These are phyloP conservation scores for Macrolepiota fuliginosa DNA, from an alignment of 768 basidiomycete species.

Conservation along the genomic window DNA sequence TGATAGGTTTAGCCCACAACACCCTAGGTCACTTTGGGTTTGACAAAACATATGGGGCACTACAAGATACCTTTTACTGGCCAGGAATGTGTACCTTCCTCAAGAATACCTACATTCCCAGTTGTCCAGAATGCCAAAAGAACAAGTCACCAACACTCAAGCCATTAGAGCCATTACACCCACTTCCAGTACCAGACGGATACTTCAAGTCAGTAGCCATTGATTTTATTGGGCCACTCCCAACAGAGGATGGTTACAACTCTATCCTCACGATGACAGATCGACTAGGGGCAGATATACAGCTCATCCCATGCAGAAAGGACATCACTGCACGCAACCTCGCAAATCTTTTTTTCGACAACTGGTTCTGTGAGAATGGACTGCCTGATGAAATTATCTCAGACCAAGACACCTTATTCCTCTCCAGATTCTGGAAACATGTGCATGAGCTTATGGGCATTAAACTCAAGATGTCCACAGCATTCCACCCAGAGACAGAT, in stretches of 20 bases:
- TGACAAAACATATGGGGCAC: constrained; percentile 26
- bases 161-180: constrained; percentile 29
- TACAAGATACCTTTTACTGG: constrained; percentile 29
- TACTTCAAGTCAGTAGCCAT: neutral
- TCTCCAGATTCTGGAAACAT: constrained; percentile 23
- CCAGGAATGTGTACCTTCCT: constrained; percentile 37
- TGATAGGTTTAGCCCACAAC: constrained; percentile 28
- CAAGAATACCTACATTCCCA: constrained; percentile 30
- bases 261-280: constrained; percentile 10
- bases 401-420: constrained; percentile 26
- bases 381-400: constrained; percentile 27
- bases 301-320: neutral
- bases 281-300: constrained; percentile 13
- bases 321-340: neutral
- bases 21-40: constrained; percentile 31
- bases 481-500: constrained; percentile 10
- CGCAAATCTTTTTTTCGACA: neutral
- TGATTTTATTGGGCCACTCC: constrained; percentile 13
- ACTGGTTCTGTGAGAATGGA: constrained; percentile 30
- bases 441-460: neutral
- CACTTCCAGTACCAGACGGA: constrained; percentile 14
- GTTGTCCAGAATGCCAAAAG: constrained; percentile 30
- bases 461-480: neutral
- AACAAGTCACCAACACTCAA: constrained; percentile 30
- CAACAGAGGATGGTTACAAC: neutral